phyloP scores from a whole-genome alignment of 2,329 filamentous ascomycete genomes.

The Sporothrix schenckii region DNA sequence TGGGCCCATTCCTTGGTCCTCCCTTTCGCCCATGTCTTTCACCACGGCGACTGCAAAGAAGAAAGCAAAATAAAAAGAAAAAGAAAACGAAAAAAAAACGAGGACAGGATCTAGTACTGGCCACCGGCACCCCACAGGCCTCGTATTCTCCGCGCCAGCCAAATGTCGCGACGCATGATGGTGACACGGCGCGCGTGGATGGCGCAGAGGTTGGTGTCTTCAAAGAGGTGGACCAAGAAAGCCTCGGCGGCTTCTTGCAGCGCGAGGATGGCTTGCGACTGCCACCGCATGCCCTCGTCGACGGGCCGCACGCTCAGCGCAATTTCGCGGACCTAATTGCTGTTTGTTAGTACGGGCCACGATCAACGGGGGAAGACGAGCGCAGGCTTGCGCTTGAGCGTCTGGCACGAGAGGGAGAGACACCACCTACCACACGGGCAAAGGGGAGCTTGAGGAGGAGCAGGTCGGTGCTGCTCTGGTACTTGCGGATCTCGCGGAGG shows the following conservation, averaged over 20 bases:
- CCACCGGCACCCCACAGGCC: constrained; percentile 74
- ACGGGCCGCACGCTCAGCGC: constrained; percentile 64
- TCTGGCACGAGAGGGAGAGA: constrained; percentile 25
- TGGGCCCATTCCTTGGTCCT: neutral
- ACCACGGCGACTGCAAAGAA: neutral
- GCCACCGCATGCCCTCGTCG: constrained; percentile 81
- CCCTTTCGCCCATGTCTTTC: neutral
- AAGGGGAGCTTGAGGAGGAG: constrained; percentile 81
- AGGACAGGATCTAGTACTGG: constrained; percentile 45
- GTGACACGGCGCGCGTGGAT: constrained; percentile 97
- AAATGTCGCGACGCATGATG: constrained; percentile 98
- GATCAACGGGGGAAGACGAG: neutral
- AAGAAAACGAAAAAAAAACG: neutral
- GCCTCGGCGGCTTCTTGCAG: constrained; percentile 96
- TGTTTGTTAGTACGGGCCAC: neutral
- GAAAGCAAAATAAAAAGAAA: neutral
- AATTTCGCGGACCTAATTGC: constrained; percentile 69
- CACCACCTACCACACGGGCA: constrained; percentile 64
- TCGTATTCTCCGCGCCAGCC: constrained; percentile 79
- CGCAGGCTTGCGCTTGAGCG: neutral
- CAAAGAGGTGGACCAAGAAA: constrained; percentile 94
- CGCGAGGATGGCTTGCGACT: constrained; percentile 90
- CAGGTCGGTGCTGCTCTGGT: constrained; percentile 87
- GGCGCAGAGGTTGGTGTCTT: constrained; percentile 93
- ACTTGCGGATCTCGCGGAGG: constrained; percentile 85